Percentiles rank a stretch among this genome's conserved stretches.
phyloP scores from a whole-genome alignment of 164 flowering plant species.

The Nymphaea colorata region DNA sequence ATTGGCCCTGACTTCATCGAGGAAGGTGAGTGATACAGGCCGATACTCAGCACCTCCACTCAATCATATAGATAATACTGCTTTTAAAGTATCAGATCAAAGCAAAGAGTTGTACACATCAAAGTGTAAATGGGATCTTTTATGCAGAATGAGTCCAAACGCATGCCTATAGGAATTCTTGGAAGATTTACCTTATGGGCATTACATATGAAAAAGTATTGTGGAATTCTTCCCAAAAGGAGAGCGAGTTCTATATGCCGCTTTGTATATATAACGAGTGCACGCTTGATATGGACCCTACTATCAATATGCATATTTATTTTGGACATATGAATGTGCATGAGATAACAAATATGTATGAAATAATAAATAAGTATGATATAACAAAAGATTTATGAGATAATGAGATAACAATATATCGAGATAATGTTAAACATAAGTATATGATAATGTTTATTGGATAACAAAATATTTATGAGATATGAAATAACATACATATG shows the following conservation, averaged over 20 bases:
- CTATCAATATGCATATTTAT: not conserved
- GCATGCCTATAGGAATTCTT: not conserved
- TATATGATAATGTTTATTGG: too few species aligned
- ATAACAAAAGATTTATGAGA: too few species aligned
- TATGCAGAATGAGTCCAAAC: not conserved
- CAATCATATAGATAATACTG: not conserved
- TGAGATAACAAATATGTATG: too few species aligned
- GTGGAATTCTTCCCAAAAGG: not conserved
- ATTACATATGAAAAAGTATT: too few species aligned
- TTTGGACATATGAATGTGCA: not conserved
- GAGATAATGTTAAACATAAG: too few species aligned
- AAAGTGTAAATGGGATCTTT: not conserved
- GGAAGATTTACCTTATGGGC: not conserved
- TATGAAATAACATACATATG: too few species aligned
- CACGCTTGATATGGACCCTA: not conserved
- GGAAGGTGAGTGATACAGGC: not conserved
- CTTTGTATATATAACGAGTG: too few species aligned
- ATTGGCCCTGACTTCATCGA: not conserved
- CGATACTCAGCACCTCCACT: not conserved
- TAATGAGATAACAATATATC: too few species aligned
- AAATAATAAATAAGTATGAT: too few species aligned
- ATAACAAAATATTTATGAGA: too few species aligned
- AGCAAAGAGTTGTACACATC: not conserved
- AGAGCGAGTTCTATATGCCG: not conserved
- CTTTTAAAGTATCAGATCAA: not conserved